A percentile compares a stretch with the other conserved stretches of the same genome.
Conservation (phyloP, 2,329 filamentous ascomycete species). For the Thielaviopsis populi region DNA sequence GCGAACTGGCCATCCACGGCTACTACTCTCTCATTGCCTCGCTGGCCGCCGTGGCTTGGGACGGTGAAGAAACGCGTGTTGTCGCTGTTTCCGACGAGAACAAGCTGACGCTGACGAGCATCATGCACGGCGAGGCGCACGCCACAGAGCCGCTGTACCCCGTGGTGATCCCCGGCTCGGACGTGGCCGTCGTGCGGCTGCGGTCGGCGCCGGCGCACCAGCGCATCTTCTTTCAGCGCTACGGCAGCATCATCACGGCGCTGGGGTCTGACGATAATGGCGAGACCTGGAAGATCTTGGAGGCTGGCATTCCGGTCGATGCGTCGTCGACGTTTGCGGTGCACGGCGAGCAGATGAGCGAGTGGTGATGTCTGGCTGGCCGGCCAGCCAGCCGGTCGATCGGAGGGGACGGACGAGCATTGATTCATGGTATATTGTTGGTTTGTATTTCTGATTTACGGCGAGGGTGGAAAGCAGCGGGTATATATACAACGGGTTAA, state of each 20-base stretch:
- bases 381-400: too few species aligned
- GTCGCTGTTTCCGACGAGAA: conserved; percentile 15
- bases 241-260: conserved; percentile 15
- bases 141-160: conserved; percentile 15
- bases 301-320: conserved; percentile 15
- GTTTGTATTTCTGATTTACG: not conserved
- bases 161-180: conserved; percentile 15
- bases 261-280: conserved; percentile 16
- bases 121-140: conserved; percentile 13
- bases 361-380: conserved; percentile 1
- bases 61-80: conserved; percentile 14
- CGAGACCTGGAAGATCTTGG: conserved; percentile 15
- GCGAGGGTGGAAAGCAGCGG: not conserved
- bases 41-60: conserved; percentile 15
- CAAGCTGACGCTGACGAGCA: conserved; percentile 15
- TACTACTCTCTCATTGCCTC: conserved; percentile 16
- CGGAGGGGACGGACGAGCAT: not conserved
- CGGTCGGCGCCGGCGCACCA: conserved; percentile 11
- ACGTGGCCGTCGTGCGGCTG: conserved; percentile 14
- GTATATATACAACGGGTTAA: not conserved
- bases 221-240: conserved; percentile 17
- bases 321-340: conserved; percentile 15
- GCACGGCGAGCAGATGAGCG: conserved; percentile 16
- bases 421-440: not conserved
- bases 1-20: conserved; percentile 16